Evolutionary conservation across 768 basidiomycete genomes (phyloP).

Genomic region (Serendipita vermifera): DNA sequence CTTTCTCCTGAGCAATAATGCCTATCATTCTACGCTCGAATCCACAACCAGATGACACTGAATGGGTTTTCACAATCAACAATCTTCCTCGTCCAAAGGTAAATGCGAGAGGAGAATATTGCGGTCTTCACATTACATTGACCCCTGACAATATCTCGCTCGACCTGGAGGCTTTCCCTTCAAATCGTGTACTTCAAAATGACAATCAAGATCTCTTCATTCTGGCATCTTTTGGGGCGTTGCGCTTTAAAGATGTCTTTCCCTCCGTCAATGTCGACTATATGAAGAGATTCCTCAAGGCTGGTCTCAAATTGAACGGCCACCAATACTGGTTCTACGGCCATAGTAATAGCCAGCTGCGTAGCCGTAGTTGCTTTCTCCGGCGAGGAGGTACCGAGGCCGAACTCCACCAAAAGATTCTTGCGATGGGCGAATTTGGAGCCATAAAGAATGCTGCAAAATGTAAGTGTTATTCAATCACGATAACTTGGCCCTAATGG

Average conservation of each 20-base stretch:
- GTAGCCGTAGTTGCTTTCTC: constrained; percentile 51
- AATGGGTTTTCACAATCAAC: constrained; percentile 37
- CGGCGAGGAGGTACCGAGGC: constrained; percentile 39
- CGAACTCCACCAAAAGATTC: constrained; percentile 47
- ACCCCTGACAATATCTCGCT: constrained; percentile 37
- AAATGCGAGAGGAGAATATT: constrained; percentile 30
- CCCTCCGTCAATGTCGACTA: constrained; percentile 41
- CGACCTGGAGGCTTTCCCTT: constrained; percentile 36
- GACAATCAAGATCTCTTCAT: constrained; percentile 49
- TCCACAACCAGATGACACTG: constrained; percentile 36
- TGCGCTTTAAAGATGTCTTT: constrained; percentile 43
- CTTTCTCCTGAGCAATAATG: constrained; percentile 16
- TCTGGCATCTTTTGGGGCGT: constrained; percentile 37
- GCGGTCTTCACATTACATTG: constrained; percentile 31
- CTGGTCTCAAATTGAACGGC: constrained; percentile 44
- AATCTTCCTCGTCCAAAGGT: constrained; percentile 16
- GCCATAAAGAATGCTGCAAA: constrained; percentile 53
- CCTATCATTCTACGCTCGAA: constrained; percentile 27
- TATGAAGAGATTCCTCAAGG: constrained; percentile 39
- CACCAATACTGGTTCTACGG: constrained; percentile 56
- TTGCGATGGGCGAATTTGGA: constrained; percentile 43
- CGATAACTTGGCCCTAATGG: neutral
- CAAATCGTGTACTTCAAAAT: constrained; percentile 44
- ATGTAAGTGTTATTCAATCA: constrained; percentile 28
- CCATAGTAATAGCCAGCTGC: constrained; percentile 57